Conservation (phyloP, 805 yeast species). For the Teunomyces kruisii region DNA sequence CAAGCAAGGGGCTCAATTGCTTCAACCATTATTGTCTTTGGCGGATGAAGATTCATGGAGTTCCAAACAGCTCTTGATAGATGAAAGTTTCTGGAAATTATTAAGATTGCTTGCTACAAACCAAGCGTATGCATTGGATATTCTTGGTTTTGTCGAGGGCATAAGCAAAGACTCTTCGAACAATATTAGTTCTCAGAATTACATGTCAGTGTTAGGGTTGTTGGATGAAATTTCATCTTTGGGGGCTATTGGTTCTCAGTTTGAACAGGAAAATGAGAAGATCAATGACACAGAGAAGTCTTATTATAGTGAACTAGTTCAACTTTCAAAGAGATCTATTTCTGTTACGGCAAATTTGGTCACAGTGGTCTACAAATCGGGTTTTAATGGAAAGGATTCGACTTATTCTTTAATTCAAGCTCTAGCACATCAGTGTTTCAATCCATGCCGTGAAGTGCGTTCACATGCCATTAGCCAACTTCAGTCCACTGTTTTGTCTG, state of each 20-base stretch:
- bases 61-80: constrained; percentile 30
- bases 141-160: constrained; percentile 49
- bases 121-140: constrained; percentile 38
- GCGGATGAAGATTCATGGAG: constrained; percentile 47
- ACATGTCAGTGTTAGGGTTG: constrained; percentile 65
- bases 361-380: constrained; percentile 28
- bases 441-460: constrained; percentile 80
- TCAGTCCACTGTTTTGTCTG: constrained; percentile 51
- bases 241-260: constrained; percentile 76
- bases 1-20: constrained; percentile 45
- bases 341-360: constrained; percentile 56
- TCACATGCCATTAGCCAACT: constrained; percentile 61
- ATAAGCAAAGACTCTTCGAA: constrained; percentile 33
- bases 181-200: constrained; percentile 49
- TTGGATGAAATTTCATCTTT: constrained; percentile 78
- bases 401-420: constrained; percentile 74
- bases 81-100: constrained; percentile 53
- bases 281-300: background rate
- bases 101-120: constrained; percentile 49
- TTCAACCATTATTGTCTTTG: constrained; percentile 51
- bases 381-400: constrained; percentile 35
- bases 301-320: constrained; percentile 35
- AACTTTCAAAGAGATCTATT: constrained; percentile 60
- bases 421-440: constrained; percentile 83
- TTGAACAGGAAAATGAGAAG: constrained; percentile 52